phyloP scores from a whole-genome alignment of 2,329 filamentous ascomycete species.

The Cladosporium phlei region DNA sequence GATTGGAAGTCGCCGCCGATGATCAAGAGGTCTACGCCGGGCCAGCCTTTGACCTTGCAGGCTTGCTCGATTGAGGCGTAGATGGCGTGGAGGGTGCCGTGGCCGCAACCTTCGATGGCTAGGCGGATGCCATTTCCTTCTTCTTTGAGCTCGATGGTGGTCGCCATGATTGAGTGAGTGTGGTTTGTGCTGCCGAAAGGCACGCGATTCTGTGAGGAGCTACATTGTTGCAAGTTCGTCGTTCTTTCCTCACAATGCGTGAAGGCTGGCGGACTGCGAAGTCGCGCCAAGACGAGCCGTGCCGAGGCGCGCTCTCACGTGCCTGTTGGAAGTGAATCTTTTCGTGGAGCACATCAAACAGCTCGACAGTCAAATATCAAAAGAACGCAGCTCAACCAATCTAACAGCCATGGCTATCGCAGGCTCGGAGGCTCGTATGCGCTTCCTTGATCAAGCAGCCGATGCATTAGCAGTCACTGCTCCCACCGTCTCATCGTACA shows the following conservation, averaged over 20 bases:
- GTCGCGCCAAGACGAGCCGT: constrained; percentile 9
- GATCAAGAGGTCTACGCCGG: constrained; percentile 79
- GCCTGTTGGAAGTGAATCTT: constrained; percentile 10
- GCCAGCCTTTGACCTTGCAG: constrained; percentile 68
- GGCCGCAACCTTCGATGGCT: constrained; percentile 85
- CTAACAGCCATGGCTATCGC: background rate
- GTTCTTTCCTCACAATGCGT: background rate
- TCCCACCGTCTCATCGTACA: constrained; percentile 1
- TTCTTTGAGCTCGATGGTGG: constrained; percentile 10
- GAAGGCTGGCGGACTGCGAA: background rate
- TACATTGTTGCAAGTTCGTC: constrained; percentile 10
- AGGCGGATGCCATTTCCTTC: constrained; percentile 60
- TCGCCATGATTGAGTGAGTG: background rate
- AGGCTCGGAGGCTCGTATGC: background rate
- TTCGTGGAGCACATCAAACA: background rate
- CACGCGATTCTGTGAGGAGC: background rate
- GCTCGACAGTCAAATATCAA: background rate
- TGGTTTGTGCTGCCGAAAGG: background rate
- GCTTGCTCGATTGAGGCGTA: constrained; percentile 71
- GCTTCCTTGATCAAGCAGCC: constrained; percentile 1
- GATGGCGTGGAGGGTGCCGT: constrained; percentile 86
- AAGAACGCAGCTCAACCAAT: background rate
- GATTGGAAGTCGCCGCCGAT: constrained; percentile 97
- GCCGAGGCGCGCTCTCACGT: constrained; percentile 8
- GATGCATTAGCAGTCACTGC: background rate